Conservation (phyloP, 2,329 filamentous ascomycete species). For the Colletotrichum caudatum region DNA sequence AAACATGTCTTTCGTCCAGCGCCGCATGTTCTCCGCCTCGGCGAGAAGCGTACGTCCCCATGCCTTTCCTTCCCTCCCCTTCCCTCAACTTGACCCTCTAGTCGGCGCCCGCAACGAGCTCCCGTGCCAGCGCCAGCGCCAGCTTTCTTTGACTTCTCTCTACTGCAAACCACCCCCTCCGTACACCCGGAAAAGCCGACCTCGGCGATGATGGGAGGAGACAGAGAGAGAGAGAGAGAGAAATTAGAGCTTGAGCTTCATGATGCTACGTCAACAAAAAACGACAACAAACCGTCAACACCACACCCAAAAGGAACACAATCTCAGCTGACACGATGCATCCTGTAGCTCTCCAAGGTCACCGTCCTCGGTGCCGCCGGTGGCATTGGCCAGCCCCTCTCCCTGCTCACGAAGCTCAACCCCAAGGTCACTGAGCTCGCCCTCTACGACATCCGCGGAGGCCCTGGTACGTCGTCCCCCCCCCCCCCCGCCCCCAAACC, state of each 20-base stretch:
- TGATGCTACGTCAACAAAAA: background rate
- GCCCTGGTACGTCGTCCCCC: conserved; percentile 76
- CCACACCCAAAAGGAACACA: background rate
- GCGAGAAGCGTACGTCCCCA: conserved; percentile 74
- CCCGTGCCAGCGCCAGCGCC: background rate
- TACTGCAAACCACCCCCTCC: conserved; percentile 11
- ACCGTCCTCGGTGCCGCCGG: conserved; percentile 95
- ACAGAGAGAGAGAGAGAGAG: background rate
- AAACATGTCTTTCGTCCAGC: conserved; percentile 83
- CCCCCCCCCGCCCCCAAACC: background rate
- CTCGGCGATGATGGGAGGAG: conserved; percentile 11
- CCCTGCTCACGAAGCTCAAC: conserved; percentile 98
- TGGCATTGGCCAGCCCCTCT: conserved; percentile 98
- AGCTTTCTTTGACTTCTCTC: conserved; percentile 13
- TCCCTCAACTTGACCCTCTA: background rate
- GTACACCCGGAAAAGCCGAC: conserved; percentile 38
- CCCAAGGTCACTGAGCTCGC: conserved; percentile 92
- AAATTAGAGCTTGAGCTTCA: conserved; percentile 11
- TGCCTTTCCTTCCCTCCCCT: conserved; percentile 19
- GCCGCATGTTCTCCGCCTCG: conserved; percentile 84
- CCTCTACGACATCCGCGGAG: conserved; percentile 97
- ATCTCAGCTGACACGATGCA: conserved; percentile 42
- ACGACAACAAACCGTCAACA: conserved; percentile 1
- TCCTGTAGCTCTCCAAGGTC: conserved; percentile 89
- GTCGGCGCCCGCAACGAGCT: conserved; percentile 24